Base-by-base conservation (phyloP, 176 grass and related monocot species). In the Eragrostis curvula region DNA sequence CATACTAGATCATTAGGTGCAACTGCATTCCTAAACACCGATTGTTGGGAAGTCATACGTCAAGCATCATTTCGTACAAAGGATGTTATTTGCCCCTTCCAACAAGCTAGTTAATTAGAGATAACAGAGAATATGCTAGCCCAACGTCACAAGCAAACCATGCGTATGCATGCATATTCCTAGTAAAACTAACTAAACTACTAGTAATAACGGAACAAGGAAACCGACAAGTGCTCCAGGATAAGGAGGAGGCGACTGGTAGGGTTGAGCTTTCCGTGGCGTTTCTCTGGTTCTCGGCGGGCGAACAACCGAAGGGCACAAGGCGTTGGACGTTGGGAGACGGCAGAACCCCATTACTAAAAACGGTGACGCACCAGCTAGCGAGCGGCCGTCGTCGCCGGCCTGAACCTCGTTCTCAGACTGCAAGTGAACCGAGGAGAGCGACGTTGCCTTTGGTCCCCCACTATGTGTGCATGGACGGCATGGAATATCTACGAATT, bases 191-290 rank as follows among this genome's bases (percentile, higher is more conserved):
- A 50, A 40, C 0, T 3, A 2, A 32, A 36, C 0, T 9, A 46
- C 67, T 4, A n/a, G n/a, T n/a, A 8, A 47, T 5, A 73, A 36
- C 3, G 17, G 29, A 16, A n/a, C 49, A 24, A 59, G 4, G 41
- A 75, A 29, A 50, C 41, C 14, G 12, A 29, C 48, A 48, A 25
- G 55, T 41, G 39, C 13, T 77, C 23, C 8, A 39, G 70, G 61
- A 68, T 42, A 69, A 45, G 71, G 23, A 52, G 3, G 41, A 8
- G 13, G 14, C 1, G 20, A 6, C 12, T 46, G 64, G 70, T 81
- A 9, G 46, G 25, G 30, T 85, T 77, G 78, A 71, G 64, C 87
- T 89, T 89, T 89, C 71, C 55, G 12, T 39, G 6, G 41, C 23
- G 49, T 39, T 32, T 74, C 81, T 53, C 55, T n/a, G 44, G 4